These are phyloP conservation scores for Aureobasidium sp. DNA, from an alignment of 2,329 filamentous ascomycete species.

Conservation along the genomic window DNA sequence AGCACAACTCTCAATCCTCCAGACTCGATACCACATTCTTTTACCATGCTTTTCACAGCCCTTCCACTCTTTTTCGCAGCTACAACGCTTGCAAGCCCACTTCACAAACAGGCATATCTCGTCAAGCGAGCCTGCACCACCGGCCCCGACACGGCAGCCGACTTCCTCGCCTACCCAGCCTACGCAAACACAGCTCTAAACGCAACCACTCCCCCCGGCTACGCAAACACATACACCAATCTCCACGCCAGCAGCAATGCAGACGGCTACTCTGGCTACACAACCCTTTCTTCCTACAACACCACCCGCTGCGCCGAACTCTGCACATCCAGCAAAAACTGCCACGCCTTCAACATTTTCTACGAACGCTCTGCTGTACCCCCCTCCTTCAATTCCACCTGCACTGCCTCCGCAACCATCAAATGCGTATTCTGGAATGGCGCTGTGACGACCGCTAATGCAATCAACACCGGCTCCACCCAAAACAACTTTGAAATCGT, in stretches of 20 bases:
- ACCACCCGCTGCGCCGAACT: constrained; percentile 1
- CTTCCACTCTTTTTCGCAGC: not conserved
- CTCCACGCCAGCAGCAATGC: constrained; percentile 14
- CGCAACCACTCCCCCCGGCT: constrained; percentile 18
- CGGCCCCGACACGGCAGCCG: constrained; percentile 18
- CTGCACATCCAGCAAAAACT: constrained; percentile 12
- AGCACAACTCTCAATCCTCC: not conserved
- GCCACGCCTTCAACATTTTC: constrained; percentile 21
- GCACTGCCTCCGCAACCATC: constrained; percentile 16
- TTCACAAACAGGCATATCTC: not conserved
- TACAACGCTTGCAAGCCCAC: not conserved
- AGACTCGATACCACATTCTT: not conserved
- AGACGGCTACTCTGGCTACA: not conserved
- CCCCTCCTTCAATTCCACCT: not conserved
- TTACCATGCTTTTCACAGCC: not conserved
- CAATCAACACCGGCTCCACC: constrained; percentile 30
- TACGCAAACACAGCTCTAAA: constrained; percentile 18
- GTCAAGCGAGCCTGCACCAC: not conserved
- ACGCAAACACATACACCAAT: constrained; percentile 19
- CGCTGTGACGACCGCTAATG: constrained; percentile 22
- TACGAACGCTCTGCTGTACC: constrained; percentile 28
- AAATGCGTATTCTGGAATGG: constrained; percentile 33
- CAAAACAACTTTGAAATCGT: constrained; percentile 21
- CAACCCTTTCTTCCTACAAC: constrained; percentile 3
- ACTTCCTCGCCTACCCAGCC: constrained; percentile 17